Evolutionary conservation across 768 basidiomycete species (phyloP).

Genomic region (Suillus weaverae): DNA sequence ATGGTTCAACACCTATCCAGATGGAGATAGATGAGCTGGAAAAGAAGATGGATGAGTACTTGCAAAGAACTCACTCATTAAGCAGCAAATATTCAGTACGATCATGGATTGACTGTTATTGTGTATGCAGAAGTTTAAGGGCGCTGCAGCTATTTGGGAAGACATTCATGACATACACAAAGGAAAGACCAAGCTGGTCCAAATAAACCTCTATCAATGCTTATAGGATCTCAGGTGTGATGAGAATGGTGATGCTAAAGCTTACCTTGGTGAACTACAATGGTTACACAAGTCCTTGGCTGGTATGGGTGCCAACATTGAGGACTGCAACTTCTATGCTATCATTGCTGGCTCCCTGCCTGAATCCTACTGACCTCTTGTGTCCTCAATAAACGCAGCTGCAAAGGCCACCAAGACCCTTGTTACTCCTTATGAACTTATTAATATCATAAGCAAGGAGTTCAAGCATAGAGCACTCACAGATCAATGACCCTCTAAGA

Average conservation of each 20-base stretch:
- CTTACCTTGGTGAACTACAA: slow-evolving; percentile 20
- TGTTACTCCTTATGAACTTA: slow-evolving; percentile 19
- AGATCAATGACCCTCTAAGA: too few species aligned
- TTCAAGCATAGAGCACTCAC: slow-evolving; percentile 1
- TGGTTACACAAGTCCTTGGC: neutral
- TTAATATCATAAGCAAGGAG: slow-evolving; percentile 18
- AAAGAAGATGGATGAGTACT: slow-evolving; percentile 13
- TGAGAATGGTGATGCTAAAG: slow-evolving; percentile 23
- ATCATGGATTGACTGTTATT: slow-evolving; percentile 25
- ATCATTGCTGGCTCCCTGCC: slow-evolving; percentile 31
- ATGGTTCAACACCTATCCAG: neutral
- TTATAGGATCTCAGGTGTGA: slow-evolving; percentile 24
- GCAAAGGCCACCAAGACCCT: slow-evolving; percentile 7
- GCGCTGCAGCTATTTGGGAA: slow-evolving; percentile 7
- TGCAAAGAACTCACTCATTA: slow-evolving; percentile 20
- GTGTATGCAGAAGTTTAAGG: slow-evolving; percentile 10
- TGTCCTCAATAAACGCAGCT: slow-evolving; percentile 21
- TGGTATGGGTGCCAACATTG: slow-evolving; percentile 19
- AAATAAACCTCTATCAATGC: slow-evolving; percentile 21
- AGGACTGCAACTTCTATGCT: slow-evolving; percentile 19
- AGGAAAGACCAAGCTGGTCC: slow-evolving; percentile 20
- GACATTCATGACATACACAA: slow-evolving; percentile 18
- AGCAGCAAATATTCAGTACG: slow-evolving; percentile 19
- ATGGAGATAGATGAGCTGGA: slow-evolving; percentile 1
- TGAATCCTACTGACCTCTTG: slow-evolving; percentile 18